Percentiles rank a stretch among this genome's conserved stretches.
Conservation (phyloP, 2,329 filamentous ascomycete genomes). For the Rutstroemia sydowiana region DNA sequence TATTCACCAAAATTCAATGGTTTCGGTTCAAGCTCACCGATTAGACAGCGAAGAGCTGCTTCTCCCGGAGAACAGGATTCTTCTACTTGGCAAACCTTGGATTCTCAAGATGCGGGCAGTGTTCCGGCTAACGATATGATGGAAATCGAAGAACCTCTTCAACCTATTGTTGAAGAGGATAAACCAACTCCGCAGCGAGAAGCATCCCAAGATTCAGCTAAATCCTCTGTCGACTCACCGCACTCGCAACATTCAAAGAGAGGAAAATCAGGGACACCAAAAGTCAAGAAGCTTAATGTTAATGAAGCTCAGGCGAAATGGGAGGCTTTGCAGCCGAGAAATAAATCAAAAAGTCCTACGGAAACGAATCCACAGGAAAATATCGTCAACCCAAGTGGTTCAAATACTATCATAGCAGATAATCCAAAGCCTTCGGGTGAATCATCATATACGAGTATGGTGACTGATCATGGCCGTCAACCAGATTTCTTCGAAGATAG, state of each 20-base stretch:
- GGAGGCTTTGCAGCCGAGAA: slow-evolving; percentile 15
- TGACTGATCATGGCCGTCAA: slow-evolving; percentile 42
- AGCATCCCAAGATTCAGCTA: not conserved
- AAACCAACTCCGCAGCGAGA: not conserved
- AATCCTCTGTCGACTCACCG: not conserved
- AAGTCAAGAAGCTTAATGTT: slow-evolving; percentile 1
- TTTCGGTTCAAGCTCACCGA: slow-evolving; percentile 23
- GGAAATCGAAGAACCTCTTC: not conserved
- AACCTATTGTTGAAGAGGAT: not conserved
- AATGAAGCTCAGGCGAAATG: slow-evolving; percentile 17
- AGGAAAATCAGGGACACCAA: not conserved
- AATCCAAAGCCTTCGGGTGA: slow-evolving; percentile 28
- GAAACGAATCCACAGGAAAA: not conserved
- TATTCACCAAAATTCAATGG: slow-evolving; percentile 30
- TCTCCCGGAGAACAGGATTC: slow-evolving; percentile 15
- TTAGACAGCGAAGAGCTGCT: not conserved
- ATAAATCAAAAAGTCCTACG: not conserved
- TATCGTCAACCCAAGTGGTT: not conserved
- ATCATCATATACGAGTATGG: slow-evolving; percentile 36
- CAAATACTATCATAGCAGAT: not conserved
- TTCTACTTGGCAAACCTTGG: slow-evolving; percentile 20
- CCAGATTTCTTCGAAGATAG: slow-evolving; percentile 36
- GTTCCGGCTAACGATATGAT: not conserved
- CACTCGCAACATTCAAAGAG: not conserved
- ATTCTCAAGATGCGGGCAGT: slow-evolving; percentile 5